Conservation (phyloP, 768 basidiomycete genomes). For the Boletus reticulatus region DNA sequence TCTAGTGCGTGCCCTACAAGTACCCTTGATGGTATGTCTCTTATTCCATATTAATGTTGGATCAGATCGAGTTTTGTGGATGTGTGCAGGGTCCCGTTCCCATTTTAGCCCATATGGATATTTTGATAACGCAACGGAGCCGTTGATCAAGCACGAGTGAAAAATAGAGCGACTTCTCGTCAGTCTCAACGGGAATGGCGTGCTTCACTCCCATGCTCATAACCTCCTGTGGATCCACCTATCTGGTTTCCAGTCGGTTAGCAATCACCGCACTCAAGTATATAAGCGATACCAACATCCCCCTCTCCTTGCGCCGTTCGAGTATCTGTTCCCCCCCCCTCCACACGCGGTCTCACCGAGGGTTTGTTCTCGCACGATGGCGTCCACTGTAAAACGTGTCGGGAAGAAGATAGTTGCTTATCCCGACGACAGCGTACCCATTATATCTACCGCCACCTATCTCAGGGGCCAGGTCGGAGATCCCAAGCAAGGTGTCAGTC, state of each 20-base stretch:
- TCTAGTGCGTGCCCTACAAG: too few species aligned
- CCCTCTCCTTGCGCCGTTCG: neutral
- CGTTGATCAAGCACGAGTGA: too few species aligned
- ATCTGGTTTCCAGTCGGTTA: neutral
- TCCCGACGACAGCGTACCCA: conserved; percentile 57
- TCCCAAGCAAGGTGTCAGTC: conserved; percentile 49
- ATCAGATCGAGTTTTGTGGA: too few species aligned
- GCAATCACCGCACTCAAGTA: neutral
- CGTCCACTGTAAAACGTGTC: conserved; percentile 40
- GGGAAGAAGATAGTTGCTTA: conserved; percentile 60
- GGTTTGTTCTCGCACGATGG: conserved; percentile 27
- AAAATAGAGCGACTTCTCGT: conserved; percentile 1
- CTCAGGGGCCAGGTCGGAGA: conserved; percentile 37
- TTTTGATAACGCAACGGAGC: too few species aligned
- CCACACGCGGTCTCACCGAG: neutral
- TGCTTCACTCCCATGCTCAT: conserved; percentile 21
- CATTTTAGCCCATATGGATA: too few species aligned
- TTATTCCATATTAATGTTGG: too few species aligned
- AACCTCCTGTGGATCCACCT: too few species aligned
- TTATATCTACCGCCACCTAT: conserved; percentile 61
- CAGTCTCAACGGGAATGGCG: conserved; percentile 6
- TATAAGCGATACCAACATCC: neutral
- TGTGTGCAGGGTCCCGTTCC: too few species aligned
- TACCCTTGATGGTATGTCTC: too few species aligned
- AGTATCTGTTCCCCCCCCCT: neutral